Conservation (phyloP, 345 rosid species). For the Citrus hindsii region DNA sequence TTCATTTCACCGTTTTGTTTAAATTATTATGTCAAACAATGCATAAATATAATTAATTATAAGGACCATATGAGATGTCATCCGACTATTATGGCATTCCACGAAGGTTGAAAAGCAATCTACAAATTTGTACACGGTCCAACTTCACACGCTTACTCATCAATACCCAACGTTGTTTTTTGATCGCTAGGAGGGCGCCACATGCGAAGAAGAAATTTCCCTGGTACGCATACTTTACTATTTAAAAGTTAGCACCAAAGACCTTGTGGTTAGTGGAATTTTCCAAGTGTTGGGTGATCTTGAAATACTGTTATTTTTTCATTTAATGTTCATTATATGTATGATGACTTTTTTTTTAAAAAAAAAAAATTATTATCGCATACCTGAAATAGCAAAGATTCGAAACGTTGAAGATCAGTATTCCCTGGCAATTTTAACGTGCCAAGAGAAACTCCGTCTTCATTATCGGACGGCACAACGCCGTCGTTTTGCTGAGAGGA, state of each 20-base stretch:
- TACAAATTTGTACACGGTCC: neutral
- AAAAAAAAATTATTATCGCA: no score
- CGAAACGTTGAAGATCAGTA: constrained; percentile 60
- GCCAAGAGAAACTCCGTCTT: constrained; percentile 77
- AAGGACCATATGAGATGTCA: neutral
- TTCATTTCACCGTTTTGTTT: neutral
- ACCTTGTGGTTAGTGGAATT: constrained; percentile 72
- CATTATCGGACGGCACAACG: constrained; percentile 35
- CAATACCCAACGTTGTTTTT: no score
- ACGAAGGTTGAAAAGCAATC: neutral
- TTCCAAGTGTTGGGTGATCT: no score
- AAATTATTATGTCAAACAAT: neutral
- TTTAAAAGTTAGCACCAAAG: neutral
- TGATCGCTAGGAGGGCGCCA: no score
- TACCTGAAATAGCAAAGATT: constrained; percentile 45
- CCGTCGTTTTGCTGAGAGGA: constrained; percentile 31
- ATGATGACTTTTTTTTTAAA: no score
- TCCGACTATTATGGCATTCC: neutral
- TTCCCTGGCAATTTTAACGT: constrained; percentile 72
- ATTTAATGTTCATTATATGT: no score
- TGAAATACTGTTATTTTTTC: no score
- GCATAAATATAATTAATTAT: no score
- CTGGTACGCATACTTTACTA: no score
- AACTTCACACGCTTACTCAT: no score
- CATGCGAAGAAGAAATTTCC: no score